A percentile compares a stretch with the other conserved stretches of the same genome.
These are phyloP conservation scores for Trichophyton rubrum DNA, from an alignment of 2,329 filamentous ascomycete genomes.

Conservation along the genomic window DNA sequence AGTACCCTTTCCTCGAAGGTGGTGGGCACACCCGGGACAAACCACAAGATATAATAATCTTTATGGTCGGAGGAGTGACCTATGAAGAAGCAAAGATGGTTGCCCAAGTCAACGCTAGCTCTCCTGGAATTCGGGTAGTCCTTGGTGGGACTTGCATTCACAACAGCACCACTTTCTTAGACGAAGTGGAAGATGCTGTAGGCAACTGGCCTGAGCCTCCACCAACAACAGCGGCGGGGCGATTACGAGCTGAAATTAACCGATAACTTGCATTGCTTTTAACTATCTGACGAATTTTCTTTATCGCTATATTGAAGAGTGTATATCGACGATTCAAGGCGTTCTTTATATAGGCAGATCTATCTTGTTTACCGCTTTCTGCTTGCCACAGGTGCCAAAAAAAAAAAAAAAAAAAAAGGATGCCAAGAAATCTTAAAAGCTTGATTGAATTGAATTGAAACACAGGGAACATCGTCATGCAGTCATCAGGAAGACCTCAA, in stretches of 20 bases:
- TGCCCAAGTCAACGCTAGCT: conserved; percentile 83
- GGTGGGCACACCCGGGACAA: conserved; percentile 81
- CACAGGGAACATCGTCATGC: background rate
- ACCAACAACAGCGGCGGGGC: conserved; percentile 47
- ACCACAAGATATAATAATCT: conserved; percentile 90
- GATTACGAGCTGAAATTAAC: conserved; percentile 50
- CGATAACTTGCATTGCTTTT: conserved; percentile 17
- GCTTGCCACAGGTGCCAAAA: background rate
- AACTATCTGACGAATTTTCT: background rate
- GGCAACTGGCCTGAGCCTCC: conserved; percentile 67
- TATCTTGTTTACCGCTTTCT: background rate
- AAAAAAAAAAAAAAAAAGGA: background rate
- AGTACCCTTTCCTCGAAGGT: conserved; percentile 89
- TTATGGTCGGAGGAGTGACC: conserved; percentile 84
- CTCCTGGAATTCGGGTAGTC: conserved; percentile 77
- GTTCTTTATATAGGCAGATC: background rate
- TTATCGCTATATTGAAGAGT: background rate
- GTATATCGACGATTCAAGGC: background rate
- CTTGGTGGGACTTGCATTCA: conserved; percentile 79
- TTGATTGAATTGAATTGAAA: background rate
- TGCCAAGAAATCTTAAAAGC: background rate
- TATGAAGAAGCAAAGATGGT: conserved; percentile 97
- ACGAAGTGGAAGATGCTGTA: conserved; percentile 84
- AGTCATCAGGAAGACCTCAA: no score
- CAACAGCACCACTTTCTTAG: conserved; percentile 76